phyloP scores from a whole-genome alignment of 208 protist genomes.

The Leishmania lainsoni region DNA sequence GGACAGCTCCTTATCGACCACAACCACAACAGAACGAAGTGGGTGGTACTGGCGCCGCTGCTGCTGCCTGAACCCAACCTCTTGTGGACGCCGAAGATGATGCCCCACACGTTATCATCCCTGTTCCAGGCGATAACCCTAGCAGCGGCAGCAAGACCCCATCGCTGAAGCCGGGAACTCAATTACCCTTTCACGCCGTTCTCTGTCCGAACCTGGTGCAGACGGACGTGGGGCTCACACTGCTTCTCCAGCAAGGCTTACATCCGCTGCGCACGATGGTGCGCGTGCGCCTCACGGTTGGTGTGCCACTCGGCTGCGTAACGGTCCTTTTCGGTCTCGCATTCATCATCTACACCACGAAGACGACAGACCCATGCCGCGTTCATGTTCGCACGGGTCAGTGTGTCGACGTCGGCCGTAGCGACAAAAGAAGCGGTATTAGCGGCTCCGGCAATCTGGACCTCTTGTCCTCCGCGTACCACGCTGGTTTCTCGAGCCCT shows the following conservation, averaged over 20 bases:
- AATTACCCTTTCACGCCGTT: constrained; percentile 52
- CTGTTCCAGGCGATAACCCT: constrained; percentile 1
- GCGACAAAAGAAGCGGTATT: neutral
- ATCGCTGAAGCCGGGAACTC: constrained; percentile 5
- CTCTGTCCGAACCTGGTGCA: constrained; percentile 72
- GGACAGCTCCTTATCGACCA: constrained; percentile 1
- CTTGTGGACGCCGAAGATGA: neutral
- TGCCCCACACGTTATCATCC: constrained; percentile 3
- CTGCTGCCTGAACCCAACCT: neutral
- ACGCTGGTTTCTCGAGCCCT: constrained; percentile 16
- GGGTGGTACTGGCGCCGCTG: neutral
- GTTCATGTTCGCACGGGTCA: constrained; percentile 1
- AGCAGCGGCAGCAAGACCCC: neutral
- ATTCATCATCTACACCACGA: constrained; percentile 43
- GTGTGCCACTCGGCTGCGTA: constrained; percentile 43
- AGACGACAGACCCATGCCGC: constrained; percentile 33
- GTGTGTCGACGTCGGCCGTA: constrained; percentile 20
- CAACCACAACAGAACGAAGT: neutral
- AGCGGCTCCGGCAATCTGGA: constrained; percentile 7
- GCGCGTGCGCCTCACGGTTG: constrained; percentile 41
- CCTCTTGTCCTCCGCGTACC: constrained; percentile 1
- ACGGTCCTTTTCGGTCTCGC: constrained; percentile 43
- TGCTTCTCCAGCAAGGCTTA: constrained; percentile 47
- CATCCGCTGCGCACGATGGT: constrained; percentile 35
- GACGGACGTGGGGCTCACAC: constrained; percentile 44